These are phyloP conservation scores for Aspergillus ostianus DNA, from an alignment of 495 filamentous ascomycete species.

Conservation along the genomic window DNA sequence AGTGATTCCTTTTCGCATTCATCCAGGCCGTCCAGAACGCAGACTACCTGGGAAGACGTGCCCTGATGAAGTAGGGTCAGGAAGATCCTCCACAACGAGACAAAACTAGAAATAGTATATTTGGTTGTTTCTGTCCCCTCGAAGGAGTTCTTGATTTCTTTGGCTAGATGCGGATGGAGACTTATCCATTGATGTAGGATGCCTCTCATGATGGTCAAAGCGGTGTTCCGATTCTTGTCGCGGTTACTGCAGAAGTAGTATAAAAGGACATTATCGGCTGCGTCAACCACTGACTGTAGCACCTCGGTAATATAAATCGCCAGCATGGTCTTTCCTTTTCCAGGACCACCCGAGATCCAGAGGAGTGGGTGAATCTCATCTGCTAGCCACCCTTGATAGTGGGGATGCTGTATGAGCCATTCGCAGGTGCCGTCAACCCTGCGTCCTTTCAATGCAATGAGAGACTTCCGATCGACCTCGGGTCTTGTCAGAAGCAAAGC, in stretches of 20 bases:
- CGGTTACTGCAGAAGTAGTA: conserved; percentile 46
- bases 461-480: conserved; percentile 29
- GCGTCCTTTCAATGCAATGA: conserved; percentile 28
- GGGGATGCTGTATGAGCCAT: conserved; percentile 38
- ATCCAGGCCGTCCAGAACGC: conserved; percentile 46
- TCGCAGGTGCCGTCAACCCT: conserved; percentile 43
- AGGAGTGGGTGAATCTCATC: conserved; percentile 27
- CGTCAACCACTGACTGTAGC: conserved; percentile 27
- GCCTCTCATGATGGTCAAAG: conserved; percentile 42
- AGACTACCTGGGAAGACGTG: conserved; percentile 24
- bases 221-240: conserved; percentile 45
- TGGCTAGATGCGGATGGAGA: conserved; percentile 21
- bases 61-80: conserved; percentile 29
- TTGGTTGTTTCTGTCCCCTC: conserved; percentile 28
- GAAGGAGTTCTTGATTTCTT: conserved; percentile 16
- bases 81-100: conserved; percentile 37
- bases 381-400: conserved; percentile 39
- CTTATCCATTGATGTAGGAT: conserved; percentile 32
- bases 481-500: conserved; percentile 3
- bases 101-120: conserved; percentile 20
- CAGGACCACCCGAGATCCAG: conserved; percentile 49
- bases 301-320: conserved; percentile 43
- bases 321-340: conserved; percentile 52
- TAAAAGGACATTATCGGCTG: conserved; percentile 23
- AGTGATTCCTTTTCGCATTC: conserved; percentile 37